Conservation (phyloP, 228 moss, liverwort and hornwort species). For the Sphagnum fallax region DNA sequence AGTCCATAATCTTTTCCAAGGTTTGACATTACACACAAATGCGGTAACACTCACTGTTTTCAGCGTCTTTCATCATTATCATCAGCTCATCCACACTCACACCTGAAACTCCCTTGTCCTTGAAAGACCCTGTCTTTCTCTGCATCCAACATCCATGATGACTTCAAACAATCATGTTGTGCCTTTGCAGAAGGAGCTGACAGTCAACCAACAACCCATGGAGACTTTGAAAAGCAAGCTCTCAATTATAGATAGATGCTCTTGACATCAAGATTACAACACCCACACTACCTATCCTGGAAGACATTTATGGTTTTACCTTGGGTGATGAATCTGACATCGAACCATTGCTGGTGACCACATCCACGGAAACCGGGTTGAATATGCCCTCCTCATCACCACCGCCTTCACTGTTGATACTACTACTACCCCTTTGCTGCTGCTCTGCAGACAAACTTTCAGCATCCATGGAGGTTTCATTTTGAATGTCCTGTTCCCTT, state of each 20-base stretch:
- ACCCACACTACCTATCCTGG: too few relatives aligned
- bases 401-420: conserved; percentile 26
- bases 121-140: conserved; percentile 24
- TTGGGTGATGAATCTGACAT: conserved; percentile 17
- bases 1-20: too few relatives aligned
- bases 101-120: conserved; percentile 33
- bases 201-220: not conserved
- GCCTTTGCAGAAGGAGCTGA: conserved; percentile 2
- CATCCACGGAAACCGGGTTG: conserved; percentile 15
- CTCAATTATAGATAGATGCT: not conserved
- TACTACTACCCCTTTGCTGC: conserved; percentile 6
- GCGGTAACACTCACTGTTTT: conserved; percentile 52
- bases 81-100: conserved; percentile 66
- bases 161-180: not conserved
- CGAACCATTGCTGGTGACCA: conserved; percentile 24
- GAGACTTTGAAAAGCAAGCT: too few relatives aligned
- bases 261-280: not conserved
- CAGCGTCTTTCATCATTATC: conserved; percentile 88
- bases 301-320: conserved; percentile 9
- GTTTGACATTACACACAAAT: too few relatives aligned
- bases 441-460: conserved; percentile 23
- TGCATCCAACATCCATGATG: conserved; percentile 9
- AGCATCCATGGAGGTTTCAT: conserved; percentile 10
- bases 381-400: conserved; percentile 19
- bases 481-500: conserved; percentile 20